These are phyloP conservation scores for Chrysanthemum lavandulifolium DNA, from an alignment of 129 eudicot species.

Conservation along the genomic window DNA sequence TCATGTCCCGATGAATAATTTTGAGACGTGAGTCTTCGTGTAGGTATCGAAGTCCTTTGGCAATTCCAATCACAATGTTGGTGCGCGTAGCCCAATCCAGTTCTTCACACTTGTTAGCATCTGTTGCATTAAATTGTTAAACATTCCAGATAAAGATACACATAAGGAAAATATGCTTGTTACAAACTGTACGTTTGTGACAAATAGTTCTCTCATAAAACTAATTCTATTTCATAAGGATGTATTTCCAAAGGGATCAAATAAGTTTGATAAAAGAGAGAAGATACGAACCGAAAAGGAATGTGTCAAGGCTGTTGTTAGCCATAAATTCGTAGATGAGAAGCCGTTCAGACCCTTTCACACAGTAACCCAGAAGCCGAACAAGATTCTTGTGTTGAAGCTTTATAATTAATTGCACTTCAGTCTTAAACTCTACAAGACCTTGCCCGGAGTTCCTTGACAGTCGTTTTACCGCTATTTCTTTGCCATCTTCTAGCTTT, in stretches of 20 bases:
- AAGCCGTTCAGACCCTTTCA: constrained; percentile 46
- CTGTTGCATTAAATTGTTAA: constrained; percentile 23
- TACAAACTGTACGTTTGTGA: neutral
- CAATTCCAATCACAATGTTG: constrained; percentile 47
- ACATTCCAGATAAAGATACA: neutral
- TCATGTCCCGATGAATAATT: constrained; percentile 47
- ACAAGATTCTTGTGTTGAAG: constrained; percentile 52
- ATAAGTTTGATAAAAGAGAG: neutral
- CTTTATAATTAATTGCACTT: constrained; percentile 39
- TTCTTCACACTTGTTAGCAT: constrained; percentile 28
- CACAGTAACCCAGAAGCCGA: constrained; percentile 42
- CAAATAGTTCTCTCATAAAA: neutral
- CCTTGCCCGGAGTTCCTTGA: constrained; percentile 57
- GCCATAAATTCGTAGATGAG: constrained; percentile 55
- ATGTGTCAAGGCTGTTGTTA: constrained; percentile 50
- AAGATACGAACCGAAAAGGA: constrained; percentile 36
- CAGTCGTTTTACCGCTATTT: constrained; percentile 49
- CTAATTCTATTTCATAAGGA: neutral
- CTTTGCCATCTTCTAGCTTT: constrained; percentile 36
- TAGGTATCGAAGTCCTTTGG: constrained; percentile 52
- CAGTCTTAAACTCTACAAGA: constrained; percentile 46
- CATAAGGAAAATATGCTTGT: neutral
- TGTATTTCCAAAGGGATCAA: neutral
- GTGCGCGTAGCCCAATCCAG: constrained; percentile 51
- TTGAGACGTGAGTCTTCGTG: constrained; percentile 54